phyloP scores from a whole-genome alignment of 495 filamentous ascomycete species.

The Neurospora sp. region DNA sequence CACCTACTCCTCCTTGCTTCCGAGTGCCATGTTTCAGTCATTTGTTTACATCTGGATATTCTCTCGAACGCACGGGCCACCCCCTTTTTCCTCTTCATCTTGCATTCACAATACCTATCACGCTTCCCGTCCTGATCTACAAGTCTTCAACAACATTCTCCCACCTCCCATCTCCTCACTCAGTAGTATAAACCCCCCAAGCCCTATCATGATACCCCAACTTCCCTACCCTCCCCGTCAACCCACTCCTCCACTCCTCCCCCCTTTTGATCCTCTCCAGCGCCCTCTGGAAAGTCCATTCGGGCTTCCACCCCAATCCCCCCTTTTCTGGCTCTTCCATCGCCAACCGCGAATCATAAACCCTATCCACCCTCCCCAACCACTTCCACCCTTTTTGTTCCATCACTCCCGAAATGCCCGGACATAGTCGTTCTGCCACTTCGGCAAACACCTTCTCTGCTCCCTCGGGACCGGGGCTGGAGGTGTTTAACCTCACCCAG shows the following conservation, averaged over 20 bases:
- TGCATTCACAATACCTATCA: background rate
- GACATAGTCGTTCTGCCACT: constrained; percentile 6
- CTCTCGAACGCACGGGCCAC: background rate
- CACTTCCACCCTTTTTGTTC: constrained; percentile 14
- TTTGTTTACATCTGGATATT: background rate
- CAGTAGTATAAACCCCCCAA: constrained; percentile 20
- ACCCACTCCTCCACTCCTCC: constrained; percentile 19
- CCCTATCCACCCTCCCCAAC: constrained; percentile 17
- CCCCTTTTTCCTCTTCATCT: background rate
- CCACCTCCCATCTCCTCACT: background rate
- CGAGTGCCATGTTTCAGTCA: background rate
- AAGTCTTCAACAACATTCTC: no score
- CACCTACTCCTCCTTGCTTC: background rate
- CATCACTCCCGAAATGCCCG: constrained; percentile 9
- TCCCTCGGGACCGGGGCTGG: background rate
- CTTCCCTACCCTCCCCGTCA: constrained; percentile 16
- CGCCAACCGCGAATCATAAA: constrained; percentile 20
- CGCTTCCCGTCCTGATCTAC: no score
- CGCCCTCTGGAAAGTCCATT: constrained; percentile 17
- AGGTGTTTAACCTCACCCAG: background rate
- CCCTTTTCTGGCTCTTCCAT: background rate
- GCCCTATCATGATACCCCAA: constrained; percentile 19
- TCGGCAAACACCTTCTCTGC: constrained; percentile 3
- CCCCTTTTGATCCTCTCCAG: constrained; percentile 13
- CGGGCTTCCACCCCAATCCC: constrained; percentile 17